Percentiles rank a stretch among this genome's conserved stretches.
phyloP scores from a whole-genome alignment of 2,329 filamentous ascomycete genomes.

The Tolypocladium tropicale region DNA sequence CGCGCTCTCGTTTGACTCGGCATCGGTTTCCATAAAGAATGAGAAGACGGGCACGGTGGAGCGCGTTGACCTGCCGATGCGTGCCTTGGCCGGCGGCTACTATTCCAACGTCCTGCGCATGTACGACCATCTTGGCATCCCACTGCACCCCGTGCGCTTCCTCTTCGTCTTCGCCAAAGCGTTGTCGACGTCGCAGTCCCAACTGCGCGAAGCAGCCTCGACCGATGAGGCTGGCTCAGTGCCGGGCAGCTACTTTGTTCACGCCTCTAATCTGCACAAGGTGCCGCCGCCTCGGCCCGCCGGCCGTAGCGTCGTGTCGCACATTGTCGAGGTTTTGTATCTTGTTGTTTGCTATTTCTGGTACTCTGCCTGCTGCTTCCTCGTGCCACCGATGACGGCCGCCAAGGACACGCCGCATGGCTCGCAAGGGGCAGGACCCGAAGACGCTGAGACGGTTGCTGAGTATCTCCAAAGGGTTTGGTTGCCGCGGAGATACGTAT shows the following conservation, averaged over 20 bases:
- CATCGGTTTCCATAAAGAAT: conserved; percentile 25
- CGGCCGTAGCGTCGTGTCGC: conserved; percentile 21
- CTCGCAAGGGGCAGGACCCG: background rate
- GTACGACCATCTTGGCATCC: conserved; percentile 43
- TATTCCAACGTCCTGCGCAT: conserved; percentile 45
- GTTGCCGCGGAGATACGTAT: conserved; percentile 34
- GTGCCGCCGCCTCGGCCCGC: conserved; percentile 31
- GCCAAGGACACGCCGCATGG: background rate
- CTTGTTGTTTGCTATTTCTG: conserved; percentile 39
- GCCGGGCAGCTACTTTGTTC: conserved; percentile 34
- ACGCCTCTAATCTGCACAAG: conserved; percentile 44
- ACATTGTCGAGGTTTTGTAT: conserved; percentile 32
- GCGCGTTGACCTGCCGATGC: conserved; percentile 28
- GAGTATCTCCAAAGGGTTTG: conserved; percentile 40
- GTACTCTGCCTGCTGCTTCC: conserved; percentile 42
- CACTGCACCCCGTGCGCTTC: conserved; percentile 38
- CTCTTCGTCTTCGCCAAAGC: conserved; percentile 39
- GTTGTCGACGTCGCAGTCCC: conserved; percentile 1
- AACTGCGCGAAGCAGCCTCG: conserved; percentile 1
- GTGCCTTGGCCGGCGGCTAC: conserved; percentile 30
- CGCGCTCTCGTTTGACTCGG: conserved; percentile 24
- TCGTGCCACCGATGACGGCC: conserved; percentile 23
- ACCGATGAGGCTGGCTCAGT: conserved; percentile 7
- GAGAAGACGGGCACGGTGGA: conserved; percentile 17
- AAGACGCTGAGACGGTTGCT: conserved; percentile 30